Conservation (phyloP, 345 rosid species). For the Eucalyptus viminalis region DNA sequence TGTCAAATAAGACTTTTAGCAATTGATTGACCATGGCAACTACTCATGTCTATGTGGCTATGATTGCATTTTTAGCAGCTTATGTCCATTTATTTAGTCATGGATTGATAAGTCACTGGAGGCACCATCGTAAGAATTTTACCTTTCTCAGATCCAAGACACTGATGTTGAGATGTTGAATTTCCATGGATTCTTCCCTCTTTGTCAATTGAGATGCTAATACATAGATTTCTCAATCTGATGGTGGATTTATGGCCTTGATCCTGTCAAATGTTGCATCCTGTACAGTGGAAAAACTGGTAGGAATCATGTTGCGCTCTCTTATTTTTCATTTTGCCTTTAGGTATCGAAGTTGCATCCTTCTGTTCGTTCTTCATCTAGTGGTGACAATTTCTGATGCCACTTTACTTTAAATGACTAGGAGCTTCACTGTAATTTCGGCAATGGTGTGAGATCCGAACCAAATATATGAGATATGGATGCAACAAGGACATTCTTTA, state of each 20-base stretch:
- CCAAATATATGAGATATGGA: neutral
- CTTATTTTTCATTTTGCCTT: neutral
- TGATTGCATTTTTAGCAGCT: neutral
- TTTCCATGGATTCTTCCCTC: neutral
- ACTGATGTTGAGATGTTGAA: neutral
- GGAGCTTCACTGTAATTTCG: neutral
- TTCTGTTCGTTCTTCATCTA: neutral
- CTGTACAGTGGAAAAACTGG: neutral
- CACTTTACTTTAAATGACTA: neutral
- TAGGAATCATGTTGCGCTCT: neutral
- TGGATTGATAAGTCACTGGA: neutral
- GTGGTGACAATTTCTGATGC: neutral
- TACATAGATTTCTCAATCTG: neutral
- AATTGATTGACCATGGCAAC: too few species aligned
- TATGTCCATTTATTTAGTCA: neutral
- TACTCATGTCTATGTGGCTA: too few species aligned
- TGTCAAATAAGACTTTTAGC: too few species aligned
- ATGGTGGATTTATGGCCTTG: neutral
- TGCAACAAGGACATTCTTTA: neutral
- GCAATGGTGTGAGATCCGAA: neutral
- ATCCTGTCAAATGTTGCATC: neutral
- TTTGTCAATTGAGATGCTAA: neutral
- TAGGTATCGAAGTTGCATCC: neutral
- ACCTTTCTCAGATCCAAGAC: neutral
- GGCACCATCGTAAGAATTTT: neutral